Evolutionary conservation across 495 filamentous ascomycete species (phyloP), one percentile per base, ranked within the genome.

Genomic region (Podospora pseudocomata): DNA sequence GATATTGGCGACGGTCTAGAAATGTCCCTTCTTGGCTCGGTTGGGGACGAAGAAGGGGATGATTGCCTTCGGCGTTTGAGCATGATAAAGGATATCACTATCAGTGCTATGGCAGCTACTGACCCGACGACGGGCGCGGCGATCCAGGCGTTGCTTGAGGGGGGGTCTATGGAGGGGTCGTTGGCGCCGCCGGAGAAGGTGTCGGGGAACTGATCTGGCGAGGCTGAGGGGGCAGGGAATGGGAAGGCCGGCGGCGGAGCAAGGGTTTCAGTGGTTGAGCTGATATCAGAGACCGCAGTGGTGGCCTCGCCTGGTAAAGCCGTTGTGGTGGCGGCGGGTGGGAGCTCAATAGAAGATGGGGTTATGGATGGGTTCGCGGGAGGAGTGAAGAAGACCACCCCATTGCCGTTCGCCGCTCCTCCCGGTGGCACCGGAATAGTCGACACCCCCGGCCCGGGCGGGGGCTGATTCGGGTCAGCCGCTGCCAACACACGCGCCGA

Each of bases 41-140:
- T 58, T 3, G n/a, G 59, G 30, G 65, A 34, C 49, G 18, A 5
- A 39, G 62, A 54, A 64, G 4, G 44, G 54, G 44, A 56, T 34
- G 63, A 57, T 26, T 74, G 73, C n/a, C 77, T 72, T 3, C 78
- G 67, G 26, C 77, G 69, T 70, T 70, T 73, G 28, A 76, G 74
- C 67, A 80, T 71, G 56, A 79, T 71, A 39, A 80, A 78, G 5
- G 77, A 76, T 13, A 79, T 65, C 11, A 75, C 74, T 15, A 80
- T 72, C 16, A 79, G 68, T 4, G 72, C 73, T 18, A 80, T 64
- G 6, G 78, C 78, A 3, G 78, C 78, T 19, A 79, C 71, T 61
- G 73, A 69, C n/a, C 78, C 78, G 2, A 80, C 77, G 0, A 80
- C 76, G 5, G 78, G 78, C 5, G 77, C 78, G 20, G 78, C 78